A percentile compares a stretch with the other conserved stretches of the same genome.
Conservation (phyloP, 495 filamentous ascomycete genomes). For the Pyrenula aspistea region DNA sequence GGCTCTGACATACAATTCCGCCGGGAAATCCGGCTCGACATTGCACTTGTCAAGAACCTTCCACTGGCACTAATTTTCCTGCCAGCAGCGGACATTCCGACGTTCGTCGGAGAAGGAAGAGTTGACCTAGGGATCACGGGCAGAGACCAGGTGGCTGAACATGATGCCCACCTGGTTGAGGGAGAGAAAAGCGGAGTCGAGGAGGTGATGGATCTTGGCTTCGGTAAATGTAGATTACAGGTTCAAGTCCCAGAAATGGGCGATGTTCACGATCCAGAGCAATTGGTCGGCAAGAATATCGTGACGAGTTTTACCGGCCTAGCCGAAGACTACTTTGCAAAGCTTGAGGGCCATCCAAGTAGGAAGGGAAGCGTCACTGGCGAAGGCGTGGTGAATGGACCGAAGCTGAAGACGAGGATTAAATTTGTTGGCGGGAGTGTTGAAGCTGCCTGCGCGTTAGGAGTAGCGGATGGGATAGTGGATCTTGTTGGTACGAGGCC, state of each 20-base stretch:
- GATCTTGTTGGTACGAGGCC: slow-evolving; percentile 76
- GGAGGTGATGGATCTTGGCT: slow-evolving; percentile 77
- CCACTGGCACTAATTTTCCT: slow-evolving; percentile 95
- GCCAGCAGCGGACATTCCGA: slow-evolving; percentile 91
- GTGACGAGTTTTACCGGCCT: slow-evolving; percentile 89
- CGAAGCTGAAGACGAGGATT: slow-evolving; percentile 63
- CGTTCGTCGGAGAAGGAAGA: slow-evolving; percentile 87
- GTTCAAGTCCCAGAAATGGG: slow-evolving; percentile 92
- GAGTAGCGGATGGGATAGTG: slow-evolving; percentile 92
- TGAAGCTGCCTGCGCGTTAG: slow-evolving; percentile 89
- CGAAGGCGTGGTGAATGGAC: slow-evolving; percentile 23
- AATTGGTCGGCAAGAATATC: slow-evolving; percentile 87
- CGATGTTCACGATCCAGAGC: slow-evolving; percentile 47
- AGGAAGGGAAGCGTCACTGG: slow-evolving; percentile 5
- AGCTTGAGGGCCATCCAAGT: slow-evolving; percentile 43
- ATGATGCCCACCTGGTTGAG: slow-evolving; percentile 55
- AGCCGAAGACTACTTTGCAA: slow-evolving; percentile 66
- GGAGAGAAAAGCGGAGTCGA: slow-evolving; percentile 56
- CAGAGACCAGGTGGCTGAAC: slow-evolving; percentile 81
- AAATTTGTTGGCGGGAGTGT: slow-evolving; percentile 92
- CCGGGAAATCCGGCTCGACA: slow-evolving; percentile 85
- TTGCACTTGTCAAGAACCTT: slow-evolving; percentile 90
- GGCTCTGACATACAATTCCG: slow-evolving; percentile 94
- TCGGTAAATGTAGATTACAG: slow-evolving; percentile 84
- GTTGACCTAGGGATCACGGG: slow-evolving; percentile 95